A percentile compares a stretch with the other conserved stretches of the same genome.
Conservation (phyloP, 768 basidiomycete species). For the Infundibulicybe gibba region DNA sequence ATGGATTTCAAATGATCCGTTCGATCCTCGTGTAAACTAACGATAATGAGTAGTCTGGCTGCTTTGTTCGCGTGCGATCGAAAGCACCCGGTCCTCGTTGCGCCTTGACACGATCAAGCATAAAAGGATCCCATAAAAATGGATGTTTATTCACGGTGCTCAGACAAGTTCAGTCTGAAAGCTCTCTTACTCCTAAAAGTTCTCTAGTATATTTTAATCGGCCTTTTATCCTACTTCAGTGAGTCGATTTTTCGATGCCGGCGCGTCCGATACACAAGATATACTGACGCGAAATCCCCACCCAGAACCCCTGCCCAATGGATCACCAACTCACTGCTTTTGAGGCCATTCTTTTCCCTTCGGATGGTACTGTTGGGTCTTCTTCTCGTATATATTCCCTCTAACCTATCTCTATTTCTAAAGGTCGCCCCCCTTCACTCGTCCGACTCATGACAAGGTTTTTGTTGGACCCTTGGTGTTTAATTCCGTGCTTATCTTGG, state of each 20-base stretch:
- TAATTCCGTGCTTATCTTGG: background rate
- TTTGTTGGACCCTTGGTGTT: constrained; percentile 9
- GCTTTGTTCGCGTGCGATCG: constrained; percentile 18
- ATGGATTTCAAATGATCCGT: constrained; percentile 19
- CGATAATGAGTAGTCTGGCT: constrained; percentile 20
- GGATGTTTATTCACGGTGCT: constrained; percentile 10
- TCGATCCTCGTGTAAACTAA: constrained; percentile 30
- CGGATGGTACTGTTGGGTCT: constrained; percentile 45
- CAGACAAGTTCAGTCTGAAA: constrained; percentile 12
- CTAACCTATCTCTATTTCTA: constrained; percentile 3
- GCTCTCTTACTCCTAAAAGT: constrained; percentile 5
- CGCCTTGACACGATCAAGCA: constrained; percentile 17
- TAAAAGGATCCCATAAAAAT: constrained; percentile 7
- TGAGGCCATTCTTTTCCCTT: constrained; percentile 74
- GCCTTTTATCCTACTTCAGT: background rate
- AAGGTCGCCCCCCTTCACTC: constrained; percentile 67
- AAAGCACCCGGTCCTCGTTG: constrained; percentile 38
- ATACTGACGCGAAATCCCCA: background rate
- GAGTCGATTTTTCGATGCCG: background rate
- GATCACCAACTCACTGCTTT: constrained; percentile 54
- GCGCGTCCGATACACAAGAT: background rate
- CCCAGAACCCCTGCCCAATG: constrained; percentile 35
- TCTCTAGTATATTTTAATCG: constrained; percentile 13
- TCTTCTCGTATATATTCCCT: background rate
- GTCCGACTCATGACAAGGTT: constrained; percentile 76